Conservation (phyloP, 306 rosid species). For the Macrotyloma uniflorum region DNA sequence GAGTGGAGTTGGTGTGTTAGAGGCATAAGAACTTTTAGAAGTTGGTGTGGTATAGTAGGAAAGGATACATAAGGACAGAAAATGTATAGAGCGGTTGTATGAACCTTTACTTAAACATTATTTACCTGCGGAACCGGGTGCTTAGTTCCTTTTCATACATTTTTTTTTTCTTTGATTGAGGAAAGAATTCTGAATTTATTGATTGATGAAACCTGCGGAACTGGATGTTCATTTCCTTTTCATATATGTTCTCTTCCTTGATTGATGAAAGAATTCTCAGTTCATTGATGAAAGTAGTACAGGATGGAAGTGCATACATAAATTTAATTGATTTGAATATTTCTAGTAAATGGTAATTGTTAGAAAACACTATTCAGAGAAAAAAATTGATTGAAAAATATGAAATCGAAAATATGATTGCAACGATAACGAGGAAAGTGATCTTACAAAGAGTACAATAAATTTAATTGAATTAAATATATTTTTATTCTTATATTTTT, state of each 20-base stretch:
- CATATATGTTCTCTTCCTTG: background rate
- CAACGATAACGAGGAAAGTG: no score
- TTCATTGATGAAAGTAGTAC: background rate
- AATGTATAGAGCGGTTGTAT: constrained; percentile 52
- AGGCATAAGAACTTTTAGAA: constrained; percentile 26
- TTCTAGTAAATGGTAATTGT: background rate
- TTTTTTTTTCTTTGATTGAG: constrained; percentile 6
- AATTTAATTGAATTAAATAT: no score
- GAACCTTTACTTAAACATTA: constrained; percentile 29
- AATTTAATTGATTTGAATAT: background rate
- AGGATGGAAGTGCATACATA: background rate
- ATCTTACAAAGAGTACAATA: no score
- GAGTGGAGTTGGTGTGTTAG: constrained; percentile 36
- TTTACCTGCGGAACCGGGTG: constrained; percentile 30
- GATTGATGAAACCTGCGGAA: constrained; percentile 13
- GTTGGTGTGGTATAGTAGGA: constrained; percentile 42
- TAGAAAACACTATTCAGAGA: no score
- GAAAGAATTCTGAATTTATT: background rate
- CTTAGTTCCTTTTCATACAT: constrained; percentile 20
- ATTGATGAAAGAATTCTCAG: background rate
- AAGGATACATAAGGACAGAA: constrained; percentile 39
- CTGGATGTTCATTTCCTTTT: constrained; percentile 18
- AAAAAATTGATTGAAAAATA: no score
- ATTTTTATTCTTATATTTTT: no score
- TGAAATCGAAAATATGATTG: no score